phyloP scores from a whole-genome alignment of 2,329 filamentous ascomycete genomes.

The Biscogniauxia marginata region DNA sequence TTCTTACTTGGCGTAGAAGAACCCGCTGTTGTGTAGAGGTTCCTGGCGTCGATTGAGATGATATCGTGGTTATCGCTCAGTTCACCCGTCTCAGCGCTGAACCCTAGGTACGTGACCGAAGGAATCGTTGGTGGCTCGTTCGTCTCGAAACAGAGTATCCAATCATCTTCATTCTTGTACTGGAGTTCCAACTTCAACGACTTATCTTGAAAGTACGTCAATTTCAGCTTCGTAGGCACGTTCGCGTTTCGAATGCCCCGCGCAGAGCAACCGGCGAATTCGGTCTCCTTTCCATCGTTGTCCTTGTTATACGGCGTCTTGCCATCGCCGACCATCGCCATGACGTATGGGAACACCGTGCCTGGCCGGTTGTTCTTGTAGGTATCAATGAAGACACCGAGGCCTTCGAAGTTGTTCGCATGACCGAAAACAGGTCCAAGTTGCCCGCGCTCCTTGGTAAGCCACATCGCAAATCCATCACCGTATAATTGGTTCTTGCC shows the following conservation, averaged over 20 bases:
- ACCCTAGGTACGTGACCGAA: constrained; percentile 70
- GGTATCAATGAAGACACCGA: constrained; percentile 95
- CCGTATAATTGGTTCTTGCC: constrained; percentile 88
- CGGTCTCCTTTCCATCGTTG: constrained; percentile 89
- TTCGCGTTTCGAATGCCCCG: constrained; percentile 80
- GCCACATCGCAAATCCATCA: constrained; percentile 96
- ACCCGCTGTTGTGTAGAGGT: constrained; percentile 71
- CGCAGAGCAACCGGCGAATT: constrained; percentile 92
- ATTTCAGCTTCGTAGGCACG: constrained; percentile 77
- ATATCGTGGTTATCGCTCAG: constrained; percentile 98
- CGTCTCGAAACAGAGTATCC: constrained; percentile 85
- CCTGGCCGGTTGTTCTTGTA: constrained; percentile 99
- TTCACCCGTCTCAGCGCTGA: constrained; percentile 90
- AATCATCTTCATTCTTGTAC: constrained; percentile 88
- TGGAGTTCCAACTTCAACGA: constrained; percentile 85
- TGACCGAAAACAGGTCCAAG: constrained; percentile 84
- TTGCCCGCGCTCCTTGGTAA: constrained; percentile 87
- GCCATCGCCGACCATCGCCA: constrained; percentile 97
- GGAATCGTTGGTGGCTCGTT: constrained; percentile 74
- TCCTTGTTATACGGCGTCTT: constrained; percentile 86
- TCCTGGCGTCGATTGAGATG: constrained; percentile 79
- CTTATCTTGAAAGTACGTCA: constrained; percentile 98
- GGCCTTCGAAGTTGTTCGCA: constrained; percentile 84
- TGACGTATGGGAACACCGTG: constrained; percentile 93
- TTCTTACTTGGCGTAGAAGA: constrained; percentile 37